These are phyloP conservation scores for Trichopus zeylanicus DNA, from an alignment of 116 monocot species.

Conservation along the genomic window DNA sequence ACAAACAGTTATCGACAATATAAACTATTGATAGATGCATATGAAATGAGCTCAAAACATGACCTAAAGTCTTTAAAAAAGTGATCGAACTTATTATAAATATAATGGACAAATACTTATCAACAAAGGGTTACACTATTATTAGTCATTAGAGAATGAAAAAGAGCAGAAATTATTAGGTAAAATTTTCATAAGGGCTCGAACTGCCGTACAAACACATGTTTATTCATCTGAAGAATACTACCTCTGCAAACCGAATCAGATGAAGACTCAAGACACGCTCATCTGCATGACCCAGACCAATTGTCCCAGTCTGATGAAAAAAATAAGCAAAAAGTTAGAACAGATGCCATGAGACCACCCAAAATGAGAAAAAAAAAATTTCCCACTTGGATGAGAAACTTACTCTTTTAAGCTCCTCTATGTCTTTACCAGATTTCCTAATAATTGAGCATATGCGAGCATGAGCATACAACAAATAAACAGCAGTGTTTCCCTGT, in stretches of 20 bases:
- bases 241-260: conserved; percentile 88
- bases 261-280: conserved; percentile 77
- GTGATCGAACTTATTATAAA: no score
- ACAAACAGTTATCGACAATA: no score
- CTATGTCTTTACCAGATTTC: conserved; percentile 82
- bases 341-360: neutral
- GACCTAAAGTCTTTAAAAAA: no score
- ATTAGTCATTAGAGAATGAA: no score
- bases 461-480: conserved; percentile 96
- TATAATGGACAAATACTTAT: no score
- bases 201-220: no score
- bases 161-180: no score
- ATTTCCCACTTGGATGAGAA: neutral
- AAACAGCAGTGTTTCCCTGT: conserved; percentile 98
- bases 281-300: conserved; percentile 70
- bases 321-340: neutral
- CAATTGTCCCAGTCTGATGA: conserved; percentile 47
- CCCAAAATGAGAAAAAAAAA: neutral
- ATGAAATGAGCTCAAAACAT: no score
- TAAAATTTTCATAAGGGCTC: no score
- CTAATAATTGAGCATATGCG: conserved; percentile 94
- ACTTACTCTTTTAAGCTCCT: conserved; percentile 67
- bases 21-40: no score
- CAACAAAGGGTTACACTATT: no score
- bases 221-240: neutral